Evolutionary conservation across 345 rosid species (phyloP), one percentile per base, ranked within the genome.

Genomic region (Microcos paniculata): DNA sequence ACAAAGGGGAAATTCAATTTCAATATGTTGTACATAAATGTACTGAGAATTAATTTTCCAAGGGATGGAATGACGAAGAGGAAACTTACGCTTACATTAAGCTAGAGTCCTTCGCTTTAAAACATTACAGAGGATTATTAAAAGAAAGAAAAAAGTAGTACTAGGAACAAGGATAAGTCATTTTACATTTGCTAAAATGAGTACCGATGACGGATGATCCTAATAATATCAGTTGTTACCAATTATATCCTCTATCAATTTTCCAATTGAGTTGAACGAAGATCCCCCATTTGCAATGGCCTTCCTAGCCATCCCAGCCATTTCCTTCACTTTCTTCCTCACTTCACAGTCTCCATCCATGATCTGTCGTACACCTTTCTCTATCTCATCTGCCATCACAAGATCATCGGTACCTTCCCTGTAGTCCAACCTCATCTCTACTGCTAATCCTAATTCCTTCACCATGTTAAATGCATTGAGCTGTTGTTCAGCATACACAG

Each of bases 291-390:
- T 23, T 33, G 1, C 4, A 18, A 62, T 16, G 11, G 35, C 56
- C 46, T 74, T 74, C 77, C 49, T 61, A 13, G 59, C 58, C 58
- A 5, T 61, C 70, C 8, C 61, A 13, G n/a, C 0, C 33, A 74
- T 74, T 24, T 74, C 77, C 70, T 74, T 48, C 21, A 74, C 70
- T 64, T 62, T 74, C 77, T 74, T 49, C n/a, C 77, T 74, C 58
- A 74, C 70, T 18, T 74, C 57, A 74, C 77, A 62, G 1, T 11
- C 61, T 1, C 21, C 21, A 19, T 62, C 70, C 70, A 62, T 74
- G n/a, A 62, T 45, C 71, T 4, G 18, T 3, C 16, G 8, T 1
- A 46, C 16, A 28, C 56, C 40, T 48, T 68, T 46, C 42, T 68
- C 16, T 18, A 30, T 48, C 72, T 69, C 72, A 48, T 69, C 18